Evolutionary conservation across 2,329 filamentous ascomycete genomes (phyloP).

Genomic region (Diplocarpon mali): DNA sequence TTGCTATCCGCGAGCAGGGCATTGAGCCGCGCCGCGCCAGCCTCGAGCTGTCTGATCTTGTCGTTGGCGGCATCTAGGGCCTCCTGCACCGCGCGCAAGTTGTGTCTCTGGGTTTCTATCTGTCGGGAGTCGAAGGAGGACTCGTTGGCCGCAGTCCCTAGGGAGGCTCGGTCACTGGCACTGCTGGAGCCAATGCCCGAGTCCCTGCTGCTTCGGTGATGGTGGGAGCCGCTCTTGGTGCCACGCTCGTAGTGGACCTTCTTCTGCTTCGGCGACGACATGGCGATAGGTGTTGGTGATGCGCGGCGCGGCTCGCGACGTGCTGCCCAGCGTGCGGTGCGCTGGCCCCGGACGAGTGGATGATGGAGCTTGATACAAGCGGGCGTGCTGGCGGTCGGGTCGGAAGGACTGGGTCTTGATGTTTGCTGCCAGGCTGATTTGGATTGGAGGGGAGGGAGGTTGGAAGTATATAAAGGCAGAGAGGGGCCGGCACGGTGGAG

Average conservation of each 20-base stretch:
- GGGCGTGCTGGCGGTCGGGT: slow-evolving; percentile 9
- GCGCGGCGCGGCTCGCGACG: slow-evolving; percentile 4
- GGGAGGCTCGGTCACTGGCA: slow-evolving; percentile 19
- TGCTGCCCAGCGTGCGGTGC: slow-evolving; percentile 5
- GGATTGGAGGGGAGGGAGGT: slow-evolving; percentile 1
- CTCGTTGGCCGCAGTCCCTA: slow-evolving; percentile 13
- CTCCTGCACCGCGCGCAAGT: slow-evolving; percentile 16
- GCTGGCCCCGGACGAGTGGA: slow-evolving; percentile 9
- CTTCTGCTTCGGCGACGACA: slow-evolving; percentile 19
- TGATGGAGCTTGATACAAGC: background rate
- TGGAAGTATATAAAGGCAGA: slow-evolving; percentile 13
- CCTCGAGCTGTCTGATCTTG: slow-evolving; percentile 11
- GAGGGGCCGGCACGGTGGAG: background rate
- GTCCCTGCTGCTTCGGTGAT: slow-evolving; percentile 16
- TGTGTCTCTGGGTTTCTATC: slow-evolving; percentile 16
- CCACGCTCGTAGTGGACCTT: slow-evolving; percentile 20
- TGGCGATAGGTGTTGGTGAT: slow-evolving; percentile 9
- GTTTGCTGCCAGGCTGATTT: slow-evolving; percentile 9
- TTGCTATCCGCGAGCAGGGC: slow-evolving; percentile 15
- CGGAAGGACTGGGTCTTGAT: slow-evolving; percentile 7
- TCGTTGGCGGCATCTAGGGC: slow-evolving; percentile 21
- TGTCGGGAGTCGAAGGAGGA: slow-evolving; percentile 11
- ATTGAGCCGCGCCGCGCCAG: slow-evolving; percentile 8
- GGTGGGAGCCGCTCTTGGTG: slow-evolving; percentile 13
- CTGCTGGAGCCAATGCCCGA: slow-evolving; percentile 19